Evolutionary conservation across 352 stramenopile species (phyloP), one percentile per base, ranked within the genome.

Genomic region (Phytophthora niederhauseri): DNA sequence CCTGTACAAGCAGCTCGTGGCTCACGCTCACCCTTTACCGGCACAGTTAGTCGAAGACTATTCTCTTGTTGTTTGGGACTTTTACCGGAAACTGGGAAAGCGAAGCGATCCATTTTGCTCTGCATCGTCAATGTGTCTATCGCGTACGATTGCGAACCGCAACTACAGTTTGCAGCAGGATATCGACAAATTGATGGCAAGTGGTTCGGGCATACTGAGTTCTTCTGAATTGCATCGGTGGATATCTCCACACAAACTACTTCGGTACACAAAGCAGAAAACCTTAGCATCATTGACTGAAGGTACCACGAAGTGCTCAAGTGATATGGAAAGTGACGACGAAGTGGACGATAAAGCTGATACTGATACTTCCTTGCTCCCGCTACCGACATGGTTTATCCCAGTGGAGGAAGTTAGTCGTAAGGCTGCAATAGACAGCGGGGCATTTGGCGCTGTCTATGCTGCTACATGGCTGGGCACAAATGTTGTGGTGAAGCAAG

Each of bases 381-480:
- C 58, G 5, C 34, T 65, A 14, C 58, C 58, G 2, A 22, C 15
- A 15, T 65, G 58, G 58, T 36, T 65, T 14, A 57, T 57, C 11
- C 58, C 58, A 17, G 46, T 48, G 11, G 22, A 65, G 34, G 30
- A 65, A 43, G 17, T 65, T 4, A 31, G 48, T 14, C 20, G 34
- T 65, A n/a, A 48, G 46, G 24, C 14, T 22, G 0, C 48, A 52
- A 15, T 11, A 36, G n/a, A 15, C 58, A 19, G 52, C 3, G 62
- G 62, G n/a, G 28, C 62, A 1, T 69, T 64, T 46, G 61, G 61
- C 24, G 54, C 61, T n/a, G 61, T 67, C 6, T 61, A 69, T 22
- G 20, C 34, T 9, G 62, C 45, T 17, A 63, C 58, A 51, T 64
- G 62, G 62, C 41, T 64, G 31, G 34, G 43, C 15, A 49, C 62